These are phyloP conservation scores for Posidonia australis DNA, from an alignment of 106 monocot species.

Conservation along the genomic window DNA sequence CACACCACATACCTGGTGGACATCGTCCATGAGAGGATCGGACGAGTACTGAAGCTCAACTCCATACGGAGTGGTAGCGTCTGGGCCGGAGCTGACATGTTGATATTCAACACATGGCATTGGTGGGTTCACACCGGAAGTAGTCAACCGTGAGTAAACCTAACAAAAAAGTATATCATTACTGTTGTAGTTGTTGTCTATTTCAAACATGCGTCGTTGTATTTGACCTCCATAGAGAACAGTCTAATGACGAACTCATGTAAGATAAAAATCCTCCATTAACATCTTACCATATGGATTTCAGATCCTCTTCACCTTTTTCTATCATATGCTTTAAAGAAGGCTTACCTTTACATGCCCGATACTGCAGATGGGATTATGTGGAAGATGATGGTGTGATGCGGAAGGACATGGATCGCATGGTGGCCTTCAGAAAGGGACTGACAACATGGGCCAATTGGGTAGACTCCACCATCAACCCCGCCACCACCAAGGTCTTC, in stretches of 20 bases:
- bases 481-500: conserved; percentile 32
- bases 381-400: conserved; percentile 15
- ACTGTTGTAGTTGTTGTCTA: neutral
- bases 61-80: conserved; percentile 43
- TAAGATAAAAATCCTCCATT: too few species aligned
- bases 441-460: conserved; percentile 44
- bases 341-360: neutral
- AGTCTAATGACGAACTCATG: too few species aligned
- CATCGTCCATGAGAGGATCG: conserved; percentile 38
- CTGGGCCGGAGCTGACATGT: conserved; percentile 54
- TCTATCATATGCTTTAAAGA: too few species aligned
- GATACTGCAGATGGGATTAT: conserved; percentile 38
- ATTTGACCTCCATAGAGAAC: too few species aligned
- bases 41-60: conserved; percentile 67
- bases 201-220: too few species aligned
- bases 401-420: conserved; percentile 22
- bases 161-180: neutral
- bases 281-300: too few species aligned
- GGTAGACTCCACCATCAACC: conserved; percentile 37
- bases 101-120: conserved; percentile 94
- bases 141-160: conserved; percentile 12
- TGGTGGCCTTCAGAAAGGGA: conserved; percentile 21
- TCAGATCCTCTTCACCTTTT: too few species aligned
- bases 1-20: conserved; percentile 60
- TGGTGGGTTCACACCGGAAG: conserved; percentile 40